Evolutionary conservation across 2,329 filamentous ascomycete genomes (phyloP), one percentile per base, ranked within the genome.

Genomic region (Purpureocillium takamizusanense): DNA sequence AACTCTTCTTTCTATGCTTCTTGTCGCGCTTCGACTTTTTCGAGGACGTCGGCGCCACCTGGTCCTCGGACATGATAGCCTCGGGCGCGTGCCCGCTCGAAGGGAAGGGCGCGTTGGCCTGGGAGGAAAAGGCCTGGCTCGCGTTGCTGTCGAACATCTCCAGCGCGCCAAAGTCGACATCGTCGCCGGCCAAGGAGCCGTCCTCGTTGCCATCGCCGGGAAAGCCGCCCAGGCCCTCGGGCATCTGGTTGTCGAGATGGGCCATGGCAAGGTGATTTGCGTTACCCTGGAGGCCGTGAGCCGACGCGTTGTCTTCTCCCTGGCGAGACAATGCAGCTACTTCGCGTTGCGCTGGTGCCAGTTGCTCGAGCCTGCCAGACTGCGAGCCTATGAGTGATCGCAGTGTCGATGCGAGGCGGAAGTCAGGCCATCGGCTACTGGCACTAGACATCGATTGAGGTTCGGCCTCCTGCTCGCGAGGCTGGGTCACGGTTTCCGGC

Each of bases 91-190:
- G 49, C 25, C 42, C 42, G 31, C 16, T 31, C 6, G 35, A 27
- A 4, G 43, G 44, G 15, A 45, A 45, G 7, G 44, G 23, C 16
- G 41, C 37, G 21, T 49, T 40, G 7, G 46, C 31, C 37, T 56
- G 53, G 7, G 57, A 56, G 7, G 56, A 52, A 35, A 53, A 55
- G n/a, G 55, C 46, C 31, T 53, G 47, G 33, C 52, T 47, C 35
- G 53, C 45, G 44, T 59, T 62, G 49, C 59, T 63, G 42, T 62
- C 57, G 38, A 63, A 63, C 51, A 63, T 58, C 35, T 62, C 56
- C 36, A 63, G 52, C 17, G 55, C 39, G 16, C 59, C 60, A 40
- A 62, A 62, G 36, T 61, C 55, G 30, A 46, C 46, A 32, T 60
- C 57, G 15, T 48, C 46, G 17, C 42, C 47, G 16, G 46, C 41